phyloP scores from a whole-genome alignment of 345 rosid genomes.

The Fremontodendron californicum region DNA sequence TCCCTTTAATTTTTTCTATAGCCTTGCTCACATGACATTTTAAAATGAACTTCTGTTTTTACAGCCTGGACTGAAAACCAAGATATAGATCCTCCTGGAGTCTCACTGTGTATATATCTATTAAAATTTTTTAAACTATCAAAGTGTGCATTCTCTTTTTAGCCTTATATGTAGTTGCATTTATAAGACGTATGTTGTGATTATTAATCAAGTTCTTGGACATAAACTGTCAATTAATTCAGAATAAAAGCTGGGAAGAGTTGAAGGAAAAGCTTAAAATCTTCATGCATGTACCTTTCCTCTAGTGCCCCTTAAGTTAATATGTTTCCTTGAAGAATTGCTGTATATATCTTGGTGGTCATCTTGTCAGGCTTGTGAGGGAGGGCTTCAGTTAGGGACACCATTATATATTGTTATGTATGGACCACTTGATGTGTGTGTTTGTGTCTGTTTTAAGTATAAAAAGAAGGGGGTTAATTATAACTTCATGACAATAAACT shows the following conservation, averaged over 20 bases:
- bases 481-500: neutral
- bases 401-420: neutral
- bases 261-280: neutral
- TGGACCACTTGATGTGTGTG: neutral
- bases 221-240: neutral
- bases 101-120: neutral
- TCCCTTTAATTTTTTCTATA: neutral
- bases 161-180: neutral
- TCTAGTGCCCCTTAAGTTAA: neutral
- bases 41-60: neutral
- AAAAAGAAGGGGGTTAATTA: neutral
- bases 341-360: neutral
- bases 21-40: neutral
- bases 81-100: neutral
- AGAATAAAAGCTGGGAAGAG: neutral
- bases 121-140: neutral
- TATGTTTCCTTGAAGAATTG: neutral
- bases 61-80: neutral
- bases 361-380: neutral
- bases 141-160: neutral
- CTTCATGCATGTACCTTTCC: neutral
- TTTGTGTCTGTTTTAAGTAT: neutral
- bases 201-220: neutral
- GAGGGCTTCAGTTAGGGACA: neutral
- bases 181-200: neutral